Conservation (phyloP, 768 basidiomycete species). For the Phylloporus sp. region DNA sequence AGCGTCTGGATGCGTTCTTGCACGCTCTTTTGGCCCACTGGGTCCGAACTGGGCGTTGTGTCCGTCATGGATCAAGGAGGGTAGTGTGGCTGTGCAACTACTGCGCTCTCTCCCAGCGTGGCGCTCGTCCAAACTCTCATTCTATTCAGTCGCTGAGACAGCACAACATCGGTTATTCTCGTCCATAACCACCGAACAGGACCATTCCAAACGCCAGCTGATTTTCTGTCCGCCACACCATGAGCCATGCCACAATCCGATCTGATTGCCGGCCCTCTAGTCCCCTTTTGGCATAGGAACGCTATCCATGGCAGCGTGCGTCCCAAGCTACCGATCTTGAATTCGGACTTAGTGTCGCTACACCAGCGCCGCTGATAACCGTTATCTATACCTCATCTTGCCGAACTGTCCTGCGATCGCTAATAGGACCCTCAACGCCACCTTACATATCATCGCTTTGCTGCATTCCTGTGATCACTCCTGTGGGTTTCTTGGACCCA, state of each 20-base stretch:
- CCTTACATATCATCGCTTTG: constrained; percentile 3
- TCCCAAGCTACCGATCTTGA: neutral
- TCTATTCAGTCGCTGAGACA: no score
- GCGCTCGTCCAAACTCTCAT: constrained; percentile 12
- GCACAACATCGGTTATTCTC: no score
- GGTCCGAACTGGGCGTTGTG: constrained; percentile 1
- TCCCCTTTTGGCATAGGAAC: neutral
- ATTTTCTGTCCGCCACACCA: constrained; percentile 10
- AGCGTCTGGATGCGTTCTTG: constrained; percentile 45
- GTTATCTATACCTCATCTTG: constrained; percentile 14
- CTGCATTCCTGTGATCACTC: constrained; percentile 7
- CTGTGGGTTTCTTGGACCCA: constrained; percentile 16
- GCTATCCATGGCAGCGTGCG: no score
- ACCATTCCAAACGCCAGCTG: neutral
- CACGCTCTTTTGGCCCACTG: constrained; percentile 23
- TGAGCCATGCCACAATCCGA: neutral
- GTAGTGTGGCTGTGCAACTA: constrained; percentile 18
- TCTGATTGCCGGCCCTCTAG: neutral
- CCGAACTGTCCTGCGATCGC: neutral
- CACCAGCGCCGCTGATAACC: constrained; percentile 8
- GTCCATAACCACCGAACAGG: neutral
- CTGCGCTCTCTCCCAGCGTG: constrained; percentile 4
- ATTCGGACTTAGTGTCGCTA: neutral
- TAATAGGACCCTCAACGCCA: constrained; percentile 13
- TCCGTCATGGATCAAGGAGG: neutral